Base-by-base conservation (phyloP, 805 yeast species). In the Metschnikowia gruessii region DNA sequence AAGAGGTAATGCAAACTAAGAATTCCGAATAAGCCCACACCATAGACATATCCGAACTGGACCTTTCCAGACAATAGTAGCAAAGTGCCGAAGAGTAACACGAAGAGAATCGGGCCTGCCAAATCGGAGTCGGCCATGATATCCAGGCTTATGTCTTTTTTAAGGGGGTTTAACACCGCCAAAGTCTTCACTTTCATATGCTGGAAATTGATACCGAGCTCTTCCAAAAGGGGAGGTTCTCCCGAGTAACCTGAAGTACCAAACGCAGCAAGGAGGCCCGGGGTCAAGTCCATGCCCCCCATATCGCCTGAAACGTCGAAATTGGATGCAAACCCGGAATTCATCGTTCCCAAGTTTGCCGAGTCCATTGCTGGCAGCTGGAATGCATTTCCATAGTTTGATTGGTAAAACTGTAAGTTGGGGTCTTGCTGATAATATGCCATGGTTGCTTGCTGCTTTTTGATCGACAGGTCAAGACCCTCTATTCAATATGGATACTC, bases 41-140 rank as follows among this genome's bases (percentile, higher is more conserved):
- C 98, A 61, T 94, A 94, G 41, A 94, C 87, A 65, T 94, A 94
- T 2, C 98, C 98, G 63, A 94, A 94, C 64, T 94, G 98, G 13
- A 92, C 87, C 64, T 92, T 94, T 4, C 99, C 98, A 1, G 96
- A 83, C 37, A 91, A 73, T 42, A 92, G 70, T 44, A 94, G 70
- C 50, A 85, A 81, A 0, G 90, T 77, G 17, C 97, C 99, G 62
- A 92, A 92, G 46, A 89, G 66, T 43, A 94, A 70, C 59, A 92
- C 92, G 65, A 92, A 94, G 34, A 94, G 69, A 28, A 94, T 75
- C 1, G 99, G 99, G 1, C 99, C 99, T 0, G 98, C 97, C 55
- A 94, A 74, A 62, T 94, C 99, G 21, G 94, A 77, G 65, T 92
- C 99, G 43, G 83, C 81, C 80, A 88, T 79, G 40, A 71, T 83